Conservation (phyloP, 805 yeast species). For the Ogataea dorogensis region DNA sequence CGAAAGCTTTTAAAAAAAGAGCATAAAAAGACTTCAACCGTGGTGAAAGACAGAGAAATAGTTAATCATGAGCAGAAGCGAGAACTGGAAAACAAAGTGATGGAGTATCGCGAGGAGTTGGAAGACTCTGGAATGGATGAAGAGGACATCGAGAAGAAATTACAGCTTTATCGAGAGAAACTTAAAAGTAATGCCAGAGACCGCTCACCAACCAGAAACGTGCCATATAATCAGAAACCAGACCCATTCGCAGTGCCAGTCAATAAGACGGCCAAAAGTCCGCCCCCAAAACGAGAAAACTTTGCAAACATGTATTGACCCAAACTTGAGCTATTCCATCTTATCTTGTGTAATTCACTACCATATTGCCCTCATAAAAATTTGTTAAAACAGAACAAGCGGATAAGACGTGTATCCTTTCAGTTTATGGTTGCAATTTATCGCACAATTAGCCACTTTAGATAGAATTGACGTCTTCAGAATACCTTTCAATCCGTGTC, state of each 20-base stretch:
- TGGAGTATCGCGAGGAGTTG: conserved; percentile 49
- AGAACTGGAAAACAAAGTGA: conserved; percentile 43
- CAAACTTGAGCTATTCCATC: background rate
- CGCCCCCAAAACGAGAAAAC: background rate
- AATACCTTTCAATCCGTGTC: no score
- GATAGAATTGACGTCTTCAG: no score
- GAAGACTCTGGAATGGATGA: conserved; percentile 45
- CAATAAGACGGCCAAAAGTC: background rate
- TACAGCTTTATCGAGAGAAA: conserved; percentile 28
- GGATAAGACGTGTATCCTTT: conserved; percentile 13
- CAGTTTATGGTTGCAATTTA: conserved; percentile 6
- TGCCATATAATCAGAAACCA: conserved; percentile 16
- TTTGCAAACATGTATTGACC: conserved; percentile 9
- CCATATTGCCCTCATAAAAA: conserved; percentile 19
- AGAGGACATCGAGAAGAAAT: conserved; percentile 34
- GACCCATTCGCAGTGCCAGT: conserved; percentile 18
- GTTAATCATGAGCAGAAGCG: conserved; percentile 38
- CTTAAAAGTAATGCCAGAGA: conserved; percentile 2
- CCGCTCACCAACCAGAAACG: background rate
- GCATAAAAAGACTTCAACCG: conserved; percentile 13
- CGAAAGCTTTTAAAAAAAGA: conserved; percentile 31
- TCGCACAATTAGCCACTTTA: background rate
- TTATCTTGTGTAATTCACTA: conserved; percentile 13
- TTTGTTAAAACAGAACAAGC: conserved; percentile 18
- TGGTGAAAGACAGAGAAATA: conserved; percentile 28